These are phyloP conservation scores for Juglanconis oblonga DNA, from an alignment of 2,329 filamentous ascomycete genomes.

Conservation along the genomic window DNA sequence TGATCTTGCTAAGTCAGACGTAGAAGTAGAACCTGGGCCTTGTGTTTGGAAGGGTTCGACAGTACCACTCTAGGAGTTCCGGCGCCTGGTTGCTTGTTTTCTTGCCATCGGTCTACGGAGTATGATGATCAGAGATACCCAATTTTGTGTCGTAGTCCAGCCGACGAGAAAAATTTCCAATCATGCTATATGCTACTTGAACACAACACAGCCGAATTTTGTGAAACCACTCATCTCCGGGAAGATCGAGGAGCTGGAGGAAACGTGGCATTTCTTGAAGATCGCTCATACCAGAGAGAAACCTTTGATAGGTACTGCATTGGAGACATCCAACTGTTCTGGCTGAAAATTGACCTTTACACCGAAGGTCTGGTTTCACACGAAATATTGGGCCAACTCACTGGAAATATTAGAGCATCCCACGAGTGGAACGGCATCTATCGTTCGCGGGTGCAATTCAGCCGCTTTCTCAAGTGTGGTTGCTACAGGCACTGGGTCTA, in stretches of 20 bases:
- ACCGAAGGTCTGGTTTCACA: no score
- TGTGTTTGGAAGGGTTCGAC: not conserved
- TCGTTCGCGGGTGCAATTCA: no score
- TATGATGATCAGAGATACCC: conserved; percentile 3
- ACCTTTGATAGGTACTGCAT: no score
- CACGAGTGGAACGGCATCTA: no score
- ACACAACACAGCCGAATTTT: not conserved
- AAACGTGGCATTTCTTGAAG: no score
- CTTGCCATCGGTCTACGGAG: not conserved
- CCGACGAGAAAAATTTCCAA: not conserved
- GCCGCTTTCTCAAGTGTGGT: not conserved
- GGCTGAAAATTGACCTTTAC: no score
- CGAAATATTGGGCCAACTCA: no score
- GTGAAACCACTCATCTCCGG: not conserved
- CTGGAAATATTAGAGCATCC: no score
- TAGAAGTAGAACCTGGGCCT: not conserved
- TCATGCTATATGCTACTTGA: not conserved
- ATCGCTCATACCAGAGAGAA: no score
- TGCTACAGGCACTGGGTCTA: not conserved
- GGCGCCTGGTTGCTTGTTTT: not conserved
- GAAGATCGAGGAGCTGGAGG: no score
- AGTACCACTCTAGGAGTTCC: not conserved
- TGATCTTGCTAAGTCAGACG: conserved; percentile 47
- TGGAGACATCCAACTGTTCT: no score
- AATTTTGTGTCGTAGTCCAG: not conserved